Conservation (phyloP, 768 basidiomycete genomes). For the Termitomyces titanicus region DNA sequence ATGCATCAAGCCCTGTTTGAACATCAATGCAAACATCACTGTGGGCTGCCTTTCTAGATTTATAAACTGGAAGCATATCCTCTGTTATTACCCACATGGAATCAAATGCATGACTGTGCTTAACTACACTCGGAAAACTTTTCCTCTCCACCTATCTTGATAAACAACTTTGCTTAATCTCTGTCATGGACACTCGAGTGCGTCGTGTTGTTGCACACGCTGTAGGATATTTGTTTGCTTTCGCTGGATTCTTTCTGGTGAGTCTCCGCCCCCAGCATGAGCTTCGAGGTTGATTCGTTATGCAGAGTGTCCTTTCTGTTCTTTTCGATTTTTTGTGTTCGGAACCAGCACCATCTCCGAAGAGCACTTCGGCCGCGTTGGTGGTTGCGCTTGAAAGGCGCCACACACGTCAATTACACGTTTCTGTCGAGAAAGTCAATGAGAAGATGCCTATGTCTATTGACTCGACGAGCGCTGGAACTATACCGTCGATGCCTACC, state of each 20-base stretch:
- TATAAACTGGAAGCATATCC: neutral
- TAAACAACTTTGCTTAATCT: neutral
- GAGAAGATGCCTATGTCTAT: neutral
- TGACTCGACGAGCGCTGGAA: neutral
- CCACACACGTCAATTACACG: neutral
- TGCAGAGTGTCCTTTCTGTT: constrained; percentile 32
- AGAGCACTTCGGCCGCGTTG: neutral
- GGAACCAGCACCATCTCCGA: neutral
- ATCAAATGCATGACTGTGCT: constrained; percentile 3
- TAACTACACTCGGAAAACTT: constrained; percentile 2
- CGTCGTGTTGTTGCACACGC: constrained; percentile 25
- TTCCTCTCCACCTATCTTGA: neutral
- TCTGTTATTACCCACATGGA: neutral
- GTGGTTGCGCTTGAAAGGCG: neutral
- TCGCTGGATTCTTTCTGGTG: constrained; percentile 33
- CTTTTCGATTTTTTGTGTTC: constrained; percentile 17
- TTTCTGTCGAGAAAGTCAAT: neutral
- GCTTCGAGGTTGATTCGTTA: too few relatives aligned
- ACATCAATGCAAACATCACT: neutral
- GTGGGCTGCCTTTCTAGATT: neutral
- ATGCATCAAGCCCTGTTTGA: neutral
- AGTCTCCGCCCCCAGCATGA: constrained; percentile 18
- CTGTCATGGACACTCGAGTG: constrained; percentile 7
- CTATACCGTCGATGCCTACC: neutral
- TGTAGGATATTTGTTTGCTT: constrained; percentile 29